A percentile compares a stretch with the other conserved stretches of the same genome.
These are phyloP conservation scores for Fusarium xylarioides DNA, from an alignment of 2,329 filamentous ascomycete species.

Conservation along the genomic window DNA sequence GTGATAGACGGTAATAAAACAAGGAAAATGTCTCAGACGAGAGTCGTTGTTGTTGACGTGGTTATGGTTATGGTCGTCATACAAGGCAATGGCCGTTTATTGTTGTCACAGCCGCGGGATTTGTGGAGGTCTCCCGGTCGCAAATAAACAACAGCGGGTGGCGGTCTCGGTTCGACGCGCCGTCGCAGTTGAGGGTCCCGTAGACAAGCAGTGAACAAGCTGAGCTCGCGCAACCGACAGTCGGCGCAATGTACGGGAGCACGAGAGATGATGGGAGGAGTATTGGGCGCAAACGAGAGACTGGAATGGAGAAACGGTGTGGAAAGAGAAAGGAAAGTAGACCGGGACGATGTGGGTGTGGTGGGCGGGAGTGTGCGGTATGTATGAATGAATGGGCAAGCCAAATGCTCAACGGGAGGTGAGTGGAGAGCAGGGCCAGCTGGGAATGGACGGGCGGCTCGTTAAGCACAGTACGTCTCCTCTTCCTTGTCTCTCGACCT, in stretches of 20 bases:
- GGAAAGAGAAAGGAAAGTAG: conserved; percentile 41
- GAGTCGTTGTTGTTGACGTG: conserved; percentile 15
- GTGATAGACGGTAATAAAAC: background rate
- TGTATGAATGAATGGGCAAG: conserved; percentile 35
- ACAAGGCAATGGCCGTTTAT: conserved; percentile 13
- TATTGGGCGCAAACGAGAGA: conserved; percentile 47
- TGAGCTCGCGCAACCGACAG: conserved; percentile 31
- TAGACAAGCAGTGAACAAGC: conserved; percentile 16
- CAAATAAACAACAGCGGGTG: conserved; percentile 22
- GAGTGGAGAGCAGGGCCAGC: conserved; percentile 25
- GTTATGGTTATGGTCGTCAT: conserved; percentile 14
- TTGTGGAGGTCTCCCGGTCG: conserved; percentile 26
- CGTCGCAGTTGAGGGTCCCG: conserved; percentile 31
- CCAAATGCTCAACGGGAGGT: conserved; percentile 20
- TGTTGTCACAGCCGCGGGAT: conserved; percentile 22
- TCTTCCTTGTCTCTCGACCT: conserved; percentile 8
- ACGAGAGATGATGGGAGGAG: conserved; percentile 34
- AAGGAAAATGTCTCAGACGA: conserved; percentile 17
- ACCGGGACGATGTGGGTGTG: conserved; percentile 37
- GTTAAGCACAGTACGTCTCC: conserved; percentile 15
- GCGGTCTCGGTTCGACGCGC: conserved; percentile 27
- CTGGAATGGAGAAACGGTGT: conserved; percentile 47
- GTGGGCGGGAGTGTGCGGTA: conserved; percentile 41
- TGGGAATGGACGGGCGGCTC: conserved; percentile 19
- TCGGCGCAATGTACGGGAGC: conserved; percentile 33